A percentile compares a stretch with the other conserved stretches of the same genome.
Conservation (phyloP, 2,329 filamentous ascomycete genomes). For the Acrocalymma vagum region DNA sequence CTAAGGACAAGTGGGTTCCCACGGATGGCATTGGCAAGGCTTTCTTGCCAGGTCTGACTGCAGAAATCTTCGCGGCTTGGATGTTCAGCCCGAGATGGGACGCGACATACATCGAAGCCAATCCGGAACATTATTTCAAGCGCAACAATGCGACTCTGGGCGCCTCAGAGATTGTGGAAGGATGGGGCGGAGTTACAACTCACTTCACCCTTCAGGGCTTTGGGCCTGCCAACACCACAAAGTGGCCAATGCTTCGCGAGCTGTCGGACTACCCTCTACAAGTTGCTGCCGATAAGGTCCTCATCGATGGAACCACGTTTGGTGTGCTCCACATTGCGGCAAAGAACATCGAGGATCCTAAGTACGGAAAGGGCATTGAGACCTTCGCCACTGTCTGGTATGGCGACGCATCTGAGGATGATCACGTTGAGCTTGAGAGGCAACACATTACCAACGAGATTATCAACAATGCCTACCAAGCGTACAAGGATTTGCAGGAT, state of each 20-base stretch:
- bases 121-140: conserved; percentile 14
- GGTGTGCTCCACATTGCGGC: conserved; percentile 11
- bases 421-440: conserved; percentile 11
- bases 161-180: conserved; percentile 11
- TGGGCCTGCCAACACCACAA: background rate
- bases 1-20: conserved; percentile 5
- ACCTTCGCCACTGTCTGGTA: conserved; percentile 10
- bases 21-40: conserved; percentile 3
- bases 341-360: conserved; percentile 6
- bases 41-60: conserved; percentile 12
- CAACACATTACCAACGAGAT: conserved; percentile 10
- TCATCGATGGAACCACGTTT: conserved; percentile 9
- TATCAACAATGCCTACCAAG: conserved; percentile 6
- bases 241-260: conserved; percentile 7
- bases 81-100: conserved; percentile 7
- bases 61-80: conserved; percentile 4
- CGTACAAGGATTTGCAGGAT: conserved; percentile 10
- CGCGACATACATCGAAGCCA: conserved; percentile 6
- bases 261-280: conserved; percentile 2
- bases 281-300: conserved; percentile 9
- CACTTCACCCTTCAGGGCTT: conserved; percentile 11
- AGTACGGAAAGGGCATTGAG: conserved; percentile 7
- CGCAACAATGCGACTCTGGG: background rate
- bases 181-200: conserved; percentile 13
- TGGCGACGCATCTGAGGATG: conserved; percentile 12